Base-by-base conservation (phyloP, 2,329 filamentous ascomycete genomes). In the Sarocladium oryzae region DNA sequence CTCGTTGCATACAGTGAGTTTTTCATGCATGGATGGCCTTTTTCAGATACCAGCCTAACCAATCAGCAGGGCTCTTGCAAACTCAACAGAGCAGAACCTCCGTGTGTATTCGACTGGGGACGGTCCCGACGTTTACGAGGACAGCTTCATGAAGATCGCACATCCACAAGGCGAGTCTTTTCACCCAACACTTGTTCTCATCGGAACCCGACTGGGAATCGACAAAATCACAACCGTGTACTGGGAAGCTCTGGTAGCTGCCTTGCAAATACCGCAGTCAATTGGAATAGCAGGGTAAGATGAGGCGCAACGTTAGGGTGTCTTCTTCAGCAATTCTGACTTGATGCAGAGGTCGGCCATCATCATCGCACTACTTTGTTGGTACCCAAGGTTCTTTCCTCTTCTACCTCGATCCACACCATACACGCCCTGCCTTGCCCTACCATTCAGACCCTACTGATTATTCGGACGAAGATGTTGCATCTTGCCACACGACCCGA, bases 331-430 rank as follows among this genome's bases (percentile, higher is more conserved):
- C n/a, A n/a, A 16, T 36, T 30, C 37, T 50, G 13, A 23, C n/a
- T 50, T 40, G 35, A 48, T 9, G 16, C 10, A 95, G 92, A 49
- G 93, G 93, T 53, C 88, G 93, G 16, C 93, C 93, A 13, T 92
- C 91, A 2, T 92, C 90, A 40, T 95, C 89, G 4, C 78, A 81
- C 58, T 82, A 82, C 57, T 83, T 83, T 56, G 68, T 82, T 36
- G 79, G 79, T 5, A 72, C 77, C 1, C 79, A 80, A 51, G 89
- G 85, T 26, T 82, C 85, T 50, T 78, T 84, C 60, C 84, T 97
- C 59, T 97, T 96, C 70, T 99, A 97, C 66, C 82, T 99, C 15
- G 93, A 99, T 60, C 93, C 93, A 2, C 93, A 99, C 63, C 83
- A 84, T 58, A 95, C 92, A 2, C 83, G 91, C 43, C 79, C 85